Conservation (phyloP, 2,329 filamentous ascomycete species). For the Penicillium sp. region DNA sequence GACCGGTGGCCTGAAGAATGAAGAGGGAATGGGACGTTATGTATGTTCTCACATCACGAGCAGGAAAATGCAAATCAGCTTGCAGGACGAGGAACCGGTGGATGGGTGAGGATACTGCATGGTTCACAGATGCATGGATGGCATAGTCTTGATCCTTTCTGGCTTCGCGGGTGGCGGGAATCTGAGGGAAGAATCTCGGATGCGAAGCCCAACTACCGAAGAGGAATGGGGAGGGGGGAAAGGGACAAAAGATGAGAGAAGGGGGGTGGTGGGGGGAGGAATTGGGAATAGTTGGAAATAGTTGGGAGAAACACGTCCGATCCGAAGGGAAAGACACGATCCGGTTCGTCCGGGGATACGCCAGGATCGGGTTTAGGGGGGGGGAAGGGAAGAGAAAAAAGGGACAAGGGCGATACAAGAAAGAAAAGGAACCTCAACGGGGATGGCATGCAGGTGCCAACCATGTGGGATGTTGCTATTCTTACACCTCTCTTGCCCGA, state of each 20-base stretch:
- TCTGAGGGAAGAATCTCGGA: conserved; percentile 15
- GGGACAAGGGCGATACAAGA: conserved; percentile 1
- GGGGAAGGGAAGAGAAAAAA: conserved; percentile 4
- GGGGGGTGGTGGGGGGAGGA: neutral
- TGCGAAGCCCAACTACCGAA: conserved; percentile 9
- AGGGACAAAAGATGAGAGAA: conserved; percentile 6
- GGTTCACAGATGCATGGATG: conserved; percentile 17
- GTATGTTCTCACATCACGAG: conserved; percentile 21
- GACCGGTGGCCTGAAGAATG: neutral
- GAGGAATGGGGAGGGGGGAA: conserved; percentile 4
- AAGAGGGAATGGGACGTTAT: conserved; percentile 12
- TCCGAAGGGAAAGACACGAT: conserved; percentile 3
- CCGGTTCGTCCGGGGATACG: conserved; percentile 11
- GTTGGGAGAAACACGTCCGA: neutral
- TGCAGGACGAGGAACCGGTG: conserved; percentile 16
- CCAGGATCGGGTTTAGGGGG: too few species aligned
- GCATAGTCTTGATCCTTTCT: conserved; percentile 20
- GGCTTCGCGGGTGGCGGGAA: conserved; percentile 24
- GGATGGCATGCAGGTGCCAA: conserved; percentile 33
- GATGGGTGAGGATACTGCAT: conserved; percentile 10
- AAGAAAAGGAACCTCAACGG: conserved; percentile 2
- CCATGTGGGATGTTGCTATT: conserved; percentile 31
- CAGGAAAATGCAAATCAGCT: conserved; percentile 11
- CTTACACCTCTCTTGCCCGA: conserved; percentile 3
- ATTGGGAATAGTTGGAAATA: neutral